Base-by-base conservation (phyloP, 2,329 filamentous ascomycete species). In the Fusarium abutilonis region DNA sequence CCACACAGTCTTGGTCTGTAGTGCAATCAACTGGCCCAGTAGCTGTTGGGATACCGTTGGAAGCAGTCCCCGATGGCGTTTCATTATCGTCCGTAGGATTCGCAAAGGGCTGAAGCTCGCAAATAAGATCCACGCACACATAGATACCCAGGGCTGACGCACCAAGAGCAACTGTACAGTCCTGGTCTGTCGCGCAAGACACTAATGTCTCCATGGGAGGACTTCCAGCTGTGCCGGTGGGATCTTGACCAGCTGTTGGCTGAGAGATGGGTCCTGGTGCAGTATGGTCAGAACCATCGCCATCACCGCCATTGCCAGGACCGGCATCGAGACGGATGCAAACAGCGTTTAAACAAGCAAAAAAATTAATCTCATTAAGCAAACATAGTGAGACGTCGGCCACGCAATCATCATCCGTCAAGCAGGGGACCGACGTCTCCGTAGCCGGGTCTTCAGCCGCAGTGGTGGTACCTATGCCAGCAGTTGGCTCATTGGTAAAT, bases 101-200 rank as follows among this genome's bases (percentile, higher is more conserved):
- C 2, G 43, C 1, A 4, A 52, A 50, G 8, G 38, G 54, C 4
- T 57, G 54, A 19, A 57, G 35, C 43, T 56, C 44, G 7, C 55
- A 58, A 26, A 57, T 17, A 13, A 52, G 39, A 23, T 57, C 52
- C 13, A 58, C 55, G 5, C 55, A 58, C 6, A 31, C 44, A 17
- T 51, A 44, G 2, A 58, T 57, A 3, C 55, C 55, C 9, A 57
- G 8, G 4, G 11, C 32, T 5, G 55, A 58, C n/a, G 43, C 10
- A 4, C 55, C 55, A 4, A 58, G 55, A 4, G 55, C 17, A 1
- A 45, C 52, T 26, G 52, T 57, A 40, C 55, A 58, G 9, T 58
- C 52, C 5, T 34, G 28, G 4, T 21, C 32, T 9, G 31, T 35
- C 10, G 7, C 11, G 6, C 53, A 56, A 0, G 53, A 4, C n/a